Evolutionary conservation across 1,284 basidiomycete genomes (phyloP), one percentile per base, ranked within the genome.

Genomic region (Moesziomyces parantarcticus): DNA sequence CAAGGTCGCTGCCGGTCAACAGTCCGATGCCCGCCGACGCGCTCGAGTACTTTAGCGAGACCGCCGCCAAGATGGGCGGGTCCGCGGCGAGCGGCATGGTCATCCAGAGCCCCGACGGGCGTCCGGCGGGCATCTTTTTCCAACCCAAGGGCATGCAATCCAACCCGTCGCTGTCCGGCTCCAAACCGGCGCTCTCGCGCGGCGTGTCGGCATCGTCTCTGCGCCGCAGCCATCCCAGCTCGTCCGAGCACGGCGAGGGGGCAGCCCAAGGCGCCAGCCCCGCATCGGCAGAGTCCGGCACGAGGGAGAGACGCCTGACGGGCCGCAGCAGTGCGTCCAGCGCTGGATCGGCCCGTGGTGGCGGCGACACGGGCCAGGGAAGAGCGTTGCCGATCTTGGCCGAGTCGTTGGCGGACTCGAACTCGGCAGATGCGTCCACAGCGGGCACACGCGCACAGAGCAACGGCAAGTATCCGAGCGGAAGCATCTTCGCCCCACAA

Each of bases 61-160:
- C 90, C 2, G 89, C 86, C 1, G 85, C 89, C 11, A 87, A 89
- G 53, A 90, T 90, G 77, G 87, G 92, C 8, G 90, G 91, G 6
- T 86, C 88, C 5, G 91, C 92, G 0, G 91, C 92, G 0, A 91
- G 92, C 2, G 96, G 96, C 0, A 88, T 97, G 21, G 88, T 98
- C 44, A 91, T 99, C 51, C 93, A 95, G 73, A 92, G 90, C 79
- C 92, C 93, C 0, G 93, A 97, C 80, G 96, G 96, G 0, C 90
- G 94, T 68, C 92, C 94, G 0, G 89, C 93, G 21, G 95, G 94
- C 7, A 95, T 99, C 71, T 93, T 94, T 85, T 99, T 99, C 85
- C 92, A 95, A 75, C 96, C 96, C 7, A 67, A 63, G 40, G 53
- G 64, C 13, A 61, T 55, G n/a, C 52, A 23, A 7, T 46, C 52